phyloP scores from a whole-genome alignment of 345 rosid genomes.

The Acer negundo region DNA sequence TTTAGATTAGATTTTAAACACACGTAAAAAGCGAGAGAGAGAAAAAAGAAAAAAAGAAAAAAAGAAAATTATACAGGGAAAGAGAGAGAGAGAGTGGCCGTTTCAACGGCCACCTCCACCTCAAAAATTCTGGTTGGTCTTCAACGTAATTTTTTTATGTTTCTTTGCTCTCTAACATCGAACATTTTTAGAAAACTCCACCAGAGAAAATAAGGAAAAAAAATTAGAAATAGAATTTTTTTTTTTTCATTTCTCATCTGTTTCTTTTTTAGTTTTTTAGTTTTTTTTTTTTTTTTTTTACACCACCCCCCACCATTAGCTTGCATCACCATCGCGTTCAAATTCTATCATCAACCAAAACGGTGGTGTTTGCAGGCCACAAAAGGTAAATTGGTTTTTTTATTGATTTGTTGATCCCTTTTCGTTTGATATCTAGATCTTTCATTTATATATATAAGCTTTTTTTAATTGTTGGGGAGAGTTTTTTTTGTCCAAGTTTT shows the following conservation, averaged over 20 bases:
- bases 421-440: constrained; percentile 11
- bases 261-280: constrained; percentile 5
- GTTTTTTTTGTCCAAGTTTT: background rate
- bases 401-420: constrained; percentile 3
- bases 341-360: background rate
- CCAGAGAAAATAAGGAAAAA: background rate
- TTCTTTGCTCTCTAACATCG: background rate
- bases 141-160: background rate
- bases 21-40: background rate
- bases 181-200: background rate
- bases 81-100: constrained; percentile 36
- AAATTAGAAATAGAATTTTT: background rate
- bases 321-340: constrained; percentile 34
- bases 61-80: background rate
- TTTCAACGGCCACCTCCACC: constrained; percentile 50
- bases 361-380: constrained; percentile 46
- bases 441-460: background rate
- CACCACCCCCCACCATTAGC: constrained; percentile 18
- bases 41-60: background rate
- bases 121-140: constrained; percentile 31
- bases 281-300: background rate
- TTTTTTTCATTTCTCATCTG: background rate
- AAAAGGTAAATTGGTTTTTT: constrained; percentile 9
- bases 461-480: background rate
- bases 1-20: background rate